Evolutionary conservation across 805 yeast genomes (phyloP).

Genomic region (Cyberlindnera lachancei): DNA sequence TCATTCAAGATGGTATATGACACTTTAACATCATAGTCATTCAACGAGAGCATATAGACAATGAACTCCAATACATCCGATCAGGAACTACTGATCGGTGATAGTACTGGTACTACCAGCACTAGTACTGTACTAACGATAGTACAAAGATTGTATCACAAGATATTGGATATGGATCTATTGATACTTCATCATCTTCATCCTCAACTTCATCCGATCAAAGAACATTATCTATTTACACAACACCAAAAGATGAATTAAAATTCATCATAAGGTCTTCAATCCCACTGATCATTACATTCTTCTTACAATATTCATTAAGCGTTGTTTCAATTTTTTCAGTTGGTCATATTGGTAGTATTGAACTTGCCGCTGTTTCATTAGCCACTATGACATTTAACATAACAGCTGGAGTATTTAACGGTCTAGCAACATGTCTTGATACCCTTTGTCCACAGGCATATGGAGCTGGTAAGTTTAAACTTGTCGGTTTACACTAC

Average conservation of each 20-base stretch:
- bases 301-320: conserved; percentile 62
- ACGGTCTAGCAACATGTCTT: conserved; percentile 66
- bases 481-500: conserved; percentile 57
- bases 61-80: too few relatives aligned
- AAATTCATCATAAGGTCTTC: conserved; percentile 35
- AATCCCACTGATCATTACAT: conserved; percentile 57
- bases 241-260: conserved; percentile 21
- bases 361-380: conserved; percentile 67
- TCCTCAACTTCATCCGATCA: too few relatives aligned
- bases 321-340: conserved; percentile 71
- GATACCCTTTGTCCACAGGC: conserved; percentile 76
- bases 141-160: too few relatives aligned
- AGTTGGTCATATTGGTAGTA: conserved; percentile 68
- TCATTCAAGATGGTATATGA: too few relatives aligned
- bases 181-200: too few relatives aligned
- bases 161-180: too few relatives aligned
- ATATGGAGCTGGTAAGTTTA: conserved; percentile 56
- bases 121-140: too few relatives aligned
- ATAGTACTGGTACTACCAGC: too few relatives aligned
- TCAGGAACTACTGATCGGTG: too few relatives aligned
- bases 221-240: too few relatives aligned
- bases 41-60: too few relatives aligned
- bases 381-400: conserved; percentile 69
- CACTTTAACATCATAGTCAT: too few relatives aligned
- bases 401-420: conserved; percentile 57